Percentiles rank a stretch among this genome's conserved stretches.
phyloP scores from a whole-genome alignment of 176 grass and related monocot genomes.

The Thinopyrum elongatum region DNA sequence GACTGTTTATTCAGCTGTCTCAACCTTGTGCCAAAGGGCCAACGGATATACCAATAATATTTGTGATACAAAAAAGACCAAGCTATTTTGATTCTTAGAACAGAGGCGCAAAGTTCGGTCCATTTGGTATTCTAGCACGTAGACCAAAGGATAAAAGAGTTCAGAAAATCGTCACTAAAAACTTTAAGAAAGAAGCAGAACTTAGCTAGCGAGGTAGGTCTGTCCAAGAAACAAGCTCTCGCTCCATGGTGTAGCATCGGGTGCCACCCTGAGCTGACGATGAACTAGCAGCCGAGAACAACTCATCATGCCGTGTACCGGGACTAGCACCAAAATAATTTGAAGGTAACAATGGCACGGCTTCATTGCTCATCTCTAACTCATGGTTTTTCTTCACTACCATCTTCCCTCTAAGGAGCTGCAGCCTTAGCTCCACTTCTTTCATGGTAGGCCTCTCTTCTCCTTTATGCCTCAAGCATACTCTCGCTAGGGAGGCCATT shows the following conservation, averaged over 20 bases:
- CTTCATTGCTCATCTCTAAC: neutral
- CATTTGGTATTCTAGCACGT: too few relatives aligned
- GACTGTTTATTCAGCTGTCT: too few relatives aligned
- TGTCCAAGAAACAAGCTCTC: neutral
- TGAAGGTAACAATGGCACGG: neutral
- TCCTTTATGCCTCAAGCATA: slow-evolving; percentile 7
- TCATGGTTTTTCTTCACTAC: neutral
- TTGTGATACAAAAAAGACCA: too few relatives aligned
- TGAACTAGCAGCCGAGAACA: neutral
- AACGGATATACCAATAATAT: too few relatives aligned
- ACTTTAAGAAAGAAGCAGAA: too few relatives aligned
- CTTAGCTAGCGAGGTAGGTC: neutral
- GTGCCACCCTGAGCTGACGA: neutral
- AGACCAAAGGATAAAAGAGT: too few relatives aligned
- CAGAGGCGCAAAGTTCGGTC: too few relatives aligned
- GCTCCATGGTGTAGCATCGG: neutral
- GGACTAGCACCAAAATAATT: neutral
- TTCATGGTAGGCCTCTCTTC: slow-evolving; percentile 26
- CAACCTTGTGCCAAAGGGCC: too few relatives aligned
- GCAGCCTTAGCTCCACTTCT: slow-evolving; percentile 32
- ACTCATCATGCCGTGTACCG: neutral
- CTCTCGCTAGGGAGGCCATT: slow-evolving; percentile 4
- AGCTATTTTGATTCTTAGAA: too few relatives aligned
- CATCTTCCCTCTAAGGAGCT: slow-evolving; percentile 19
- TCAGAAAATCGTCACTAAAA: too few relatives aligned